phyloP scores from a whole-genome alignment of 2,329 filamentous ascomycete genomes.

The Monosporascus sp. region DNA sequence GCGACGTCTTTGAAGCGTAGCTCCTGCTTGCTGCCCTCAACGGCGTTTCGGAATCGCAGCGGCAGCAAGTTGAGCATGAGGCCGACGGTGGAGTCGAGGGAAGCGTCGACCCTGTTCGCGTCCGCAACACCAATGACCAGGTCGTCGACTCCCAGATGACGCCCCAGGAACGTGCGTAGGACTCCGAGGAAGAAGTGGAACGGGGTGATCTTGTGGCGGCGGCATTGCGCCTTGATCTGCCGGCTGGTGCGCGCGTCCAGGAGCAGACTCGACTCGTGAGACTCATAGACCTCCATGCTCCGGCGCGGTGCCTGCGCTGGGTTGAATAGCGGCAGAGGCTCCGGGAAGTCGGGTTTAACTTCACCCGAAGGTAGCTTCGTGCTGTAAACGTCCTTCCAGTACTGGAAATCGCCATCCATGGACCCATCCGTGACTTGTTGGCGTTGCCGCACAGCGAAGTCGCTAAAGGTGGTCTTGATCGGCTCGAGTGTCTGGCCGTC shows the following conservation, averaged over 20 bases:
- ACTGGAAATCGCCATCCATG: conserved; percentile 3
- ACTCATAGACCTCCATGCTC: conserved; percentile 4
- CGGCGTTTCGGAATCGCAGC: conserved; percentile 30
- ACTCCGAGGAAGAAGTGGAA: conserved; percentile 40
- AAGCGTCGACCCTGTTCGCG: conserved; percentile 28
- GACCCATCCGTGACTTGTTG: conserved; percentile 2
- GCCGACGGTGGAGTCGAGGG: conserved; percentile 34
- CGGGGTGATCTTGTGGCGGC: conserved; percentile 24
- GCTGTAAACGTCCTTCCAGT: conserved; percentile 5
- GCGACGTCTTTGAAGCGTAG: conserved; percentile 1
- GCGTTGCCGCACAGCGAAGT: conserved; percentile 5
- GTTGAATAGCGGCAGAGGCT: conserved; percentile 2
- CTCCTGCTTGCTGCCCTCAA: background rate
- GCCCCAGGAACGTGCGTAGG: conserved; percentile 28
- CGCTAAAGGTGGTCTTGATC: conserved; percentile 4
- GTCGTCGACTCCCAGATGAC: conserved; percentile 25
- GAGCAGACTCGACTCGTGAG: conserved; percentile 1
- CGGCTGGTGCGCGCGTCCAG: conserved; percentile 1
- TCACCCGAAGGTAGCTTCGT: background rate
- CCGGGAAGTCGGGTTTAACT: conserved; percentile 1
- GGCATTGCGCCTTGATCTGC: conserved; percentile 9
- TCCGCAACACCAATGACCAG: conserved; percentile 40
- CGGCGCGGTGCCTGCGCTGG: conserved; percentile 1
- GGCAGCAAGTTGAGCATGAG: conserved; percentile 46
- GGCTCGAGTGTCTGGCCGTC: conserved; percentile 1